Percentiles rank a stretch among this genome's conserved stretches.
These are phyloP conservation scores for Leptomonas pyrrhocoris DNA, from an alignment of 208 protist genomes.

Conservation along the genomic window DNA sequence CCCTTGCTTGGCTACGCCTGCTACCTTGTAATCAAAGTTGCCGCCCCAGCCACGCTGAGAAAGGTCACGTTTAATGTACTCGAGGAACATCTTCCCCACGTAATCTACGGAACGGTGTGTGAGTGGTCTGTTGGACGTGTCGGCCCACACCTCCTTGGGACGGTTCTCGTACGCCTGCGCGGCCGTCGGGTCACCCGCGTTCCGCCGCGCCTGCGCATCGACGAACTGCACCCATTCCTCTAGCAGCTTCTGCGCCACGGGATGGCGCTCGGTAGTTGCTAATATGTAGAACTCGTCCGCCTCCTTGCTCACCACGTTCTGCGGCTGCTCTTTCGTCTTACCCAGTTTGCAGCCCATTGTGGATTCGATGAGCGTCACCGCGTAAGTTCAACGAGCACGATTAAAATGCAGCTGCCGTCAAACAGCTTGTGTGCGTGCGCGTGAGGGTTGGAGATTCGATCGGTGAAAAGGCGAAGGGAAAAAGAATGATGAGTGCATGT, in stretches of 20 bases:
- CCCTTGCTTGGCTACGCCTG: conserved; percentile 69
- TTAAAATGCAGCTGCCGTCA: neutral
- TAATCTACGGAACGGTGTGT: conserved; percentile 80
- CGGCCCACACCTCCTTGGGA: conserved; percentile 72
- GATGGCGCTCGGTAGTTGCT: conserved; percentile 50
- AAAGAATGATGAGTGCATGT: no score
- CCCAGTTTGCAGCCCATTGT: conserved; percentile 72
- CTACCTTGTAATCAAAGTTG: conserved; percentile 87
- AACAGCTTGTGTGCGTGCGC: neutral
- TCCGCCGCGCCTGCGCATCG: conserved; percentile 42
- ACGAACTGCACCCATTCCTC: conserved; percentile 78
- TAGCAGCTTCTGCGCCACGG: conserved; percentile 68
- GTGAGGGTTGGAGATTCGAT: no score
- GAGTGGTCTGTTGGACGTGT: conserved; percentile 44
- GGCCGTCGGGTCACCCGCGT: conserved; percentile 33
- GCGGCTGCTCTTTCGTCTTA: conserved; percentile 48
- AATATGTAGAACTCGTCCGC: conserved; percentile 59
- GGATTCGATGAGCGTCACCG: neutral
- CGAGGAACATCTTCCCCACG: conserved; percentile 85
- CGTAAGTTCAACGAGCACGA: neutral
- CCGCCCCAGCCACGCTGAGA: conserved; percentile 73
- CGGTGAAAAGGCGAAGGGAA: no score
- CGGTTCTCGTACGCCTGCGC: conserved; percentile 33
- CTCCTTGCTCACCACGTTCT: conserved; percentile 17
- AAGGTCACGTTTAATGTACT: conserved; percentile 77